Conservation (phyloP, 371 early-diverging fungal species). For the Funneliformis caledonium region DNA sequence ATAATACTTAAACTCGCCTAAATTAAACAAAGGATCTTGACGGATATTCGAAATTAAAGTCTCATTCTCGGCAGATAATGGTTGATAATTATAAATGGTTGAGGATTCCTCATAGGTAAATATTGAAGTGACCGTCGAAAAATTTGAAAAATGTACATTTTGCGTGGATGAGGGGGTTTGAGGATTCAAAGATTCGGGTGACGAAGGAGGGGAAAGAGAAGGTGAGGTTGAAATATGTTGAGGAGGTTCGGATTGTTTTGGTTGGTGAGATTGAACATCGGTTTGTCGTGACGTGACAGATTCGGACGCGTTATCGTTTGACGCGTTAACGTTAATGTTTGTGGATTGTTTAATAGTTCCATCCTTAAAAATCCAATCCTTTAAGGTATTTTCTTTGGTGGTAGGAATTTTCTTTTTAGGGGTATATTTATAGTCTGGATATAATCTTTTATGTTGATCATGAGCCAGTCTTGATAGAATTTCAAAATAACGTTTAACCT, state of each 20-base stretch:
- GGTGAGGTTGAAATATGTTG: too few species aligned
- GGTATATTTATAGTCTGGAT: conserved; percentile 11
- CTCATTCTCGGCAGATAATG: neutral
- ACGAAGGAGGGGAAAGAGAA: neutral
- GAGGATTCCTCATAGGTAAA: neutral
- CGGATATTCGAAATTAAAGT: neutral
- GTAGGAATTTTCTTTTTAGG: conserved; percentile 20
- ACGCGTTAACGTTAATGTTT: too few species aligned
- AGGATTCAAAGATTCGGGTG: neutral
- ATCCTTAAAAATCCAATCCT: neutral
- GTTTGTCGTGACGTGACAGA: neutral
- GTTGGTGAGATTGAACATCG: too few species aligned
- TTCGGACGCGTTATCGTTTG: neutral
- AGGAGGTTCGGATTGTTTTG: too few species aligned
- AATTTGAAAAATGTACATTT: neutral
- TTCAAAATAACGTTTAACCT: conserved; percentile 17
- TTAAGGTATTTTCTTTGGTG: neutral
- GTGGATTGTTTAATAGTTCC: neutral
- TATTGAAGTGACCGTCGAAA: neutral
- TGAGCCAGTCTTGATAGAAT: conserved; percentile 14
- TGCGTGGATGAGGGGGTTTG: neutral
- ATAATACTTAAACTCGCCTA: too few species aligned
- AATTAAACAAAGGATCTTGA: too few species aligned
- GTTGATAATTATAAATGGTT: neutral
- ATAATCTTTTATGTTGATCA: conserved; percentile 15